A percentile compares a stretch with the other conserved stretches of the same genome.
Conservation (phyloP, 1,139 yeast genomes). For the Waltiozyma sp. region DNA sequence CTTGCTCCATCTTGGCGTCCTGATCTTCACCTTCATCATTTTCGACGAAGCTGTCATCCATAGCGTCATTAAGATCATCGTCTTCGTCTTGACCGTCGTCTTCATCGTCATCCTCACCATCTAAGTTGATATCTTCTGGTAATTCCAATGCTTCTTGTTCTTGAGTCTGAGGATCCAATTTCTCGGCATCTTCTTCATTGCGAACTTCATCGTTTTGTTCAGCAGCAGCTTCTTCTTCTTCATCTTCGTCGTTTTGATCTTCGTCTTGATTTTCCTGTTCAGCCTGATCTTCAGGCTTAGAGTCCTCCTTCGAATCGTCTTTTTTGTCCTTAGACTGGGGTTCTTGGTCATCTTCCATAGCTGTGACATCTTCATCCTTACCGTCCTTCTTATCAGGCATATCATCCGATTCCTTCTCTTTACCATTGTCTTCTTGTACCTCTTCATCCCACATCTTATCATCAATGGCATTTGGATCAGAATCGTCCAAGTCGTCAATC, state of each 20-base stretch:
- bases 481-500: conserved; percentile 77
- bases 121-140: conserved; percentile 74
- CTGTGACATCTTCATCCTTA: conserved; percentile 52
- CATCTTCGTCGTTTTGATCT: conserved; percentile 50
- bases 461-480: conserved; percentile 91
- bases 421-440: conserved; percentile 51
- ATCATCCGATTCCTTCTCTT: conserved; percentile 63
- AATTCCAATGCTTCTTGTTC: conserved; percentile 74
- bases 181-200: conserved; percentile 55
- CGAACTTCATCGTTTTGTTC: conserved; percentile 71
- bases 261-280: conserved; percentile 55
- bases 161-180: conserved; percentile 61
- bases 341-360: conserved; percentile 35
- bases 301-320: conserved; percentile 19
- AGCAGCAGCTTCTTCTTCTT: conserved; percentile 56
- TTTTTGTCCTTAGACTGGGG: conserved; percentile 32
- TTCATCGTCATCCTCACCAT: conserved; percentile 39
- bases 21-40: conserved; percentile 20
- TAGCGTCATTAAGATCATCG: conserved; percentile 20
- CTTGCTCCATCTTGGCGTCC: conserved; percentile 22
- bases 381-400: conserved; percentile 40
- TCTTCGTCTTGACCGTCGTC: conserved; percentile 13
- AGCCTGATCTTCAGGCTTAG: conserved; percentile 31
- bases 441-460: conserved; percentile 99
- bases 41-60: conserved; percentile 20